A percentile compares a stretch with the other conserved stretches of the same genome.
phyloP scores from a whole-genome alignment of 306 rosid genomes.

The Corylus americana region DNA sequence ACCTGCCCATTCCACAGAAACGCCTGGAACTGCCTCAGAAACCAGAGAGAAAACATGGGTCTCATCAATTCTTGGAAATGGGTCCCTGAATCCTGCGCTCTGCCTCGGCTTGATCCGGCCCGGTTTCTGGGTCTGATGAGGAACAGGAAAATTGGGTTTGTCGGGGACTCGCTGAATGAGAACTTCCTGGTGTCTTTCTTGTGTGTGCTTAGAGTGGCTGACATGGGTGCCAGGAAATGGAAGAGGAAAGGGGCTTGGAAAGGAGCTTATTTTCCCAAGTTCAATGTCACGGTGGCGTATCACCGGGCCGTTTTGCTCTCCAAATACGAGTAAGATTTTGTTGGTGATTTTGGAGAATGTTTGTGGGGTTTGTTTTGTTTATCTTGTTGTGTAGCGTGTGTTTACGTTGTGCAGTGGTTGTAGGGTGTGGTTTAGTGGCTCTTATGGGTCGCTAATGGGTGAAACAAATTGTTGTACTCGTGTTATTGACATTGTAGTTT shows the following conservation, averaged over 20 bases:
- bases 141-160: slow-evolving; percentile 73
- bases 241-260: slow-evolving; percentile 91
- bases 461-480: not conserved
- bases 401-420: not conserved
- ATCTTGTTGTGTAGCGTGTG: not conserved
- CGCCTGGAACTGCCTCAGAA: slow-evolving; percentile 89
- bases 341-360: not conserved
- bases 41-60: slow-evolving; percentile 64
- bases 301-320: slow-evolving; percentile 91
- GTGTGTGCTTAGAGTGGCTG: slow-evolving; percentile 71
- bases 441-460: not conserved
- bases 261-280: slow-evolving; percentile 84
- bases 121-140: slow-evolving; percentile 60
- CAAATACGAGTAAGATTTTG: slow-evolving; percentile 57
- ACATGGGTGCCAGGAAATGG: slow-evolving; percentile 74
- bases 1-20: slow-evolving; percentile 85
- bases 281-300: slow-evolving; percentile 75
- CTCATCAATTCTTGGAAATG: slow-evolving; percentile 80
- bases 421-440: not conserved
- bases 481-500: not conserved
- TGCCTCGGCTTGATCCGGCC: slow-evolving; percentile 65
- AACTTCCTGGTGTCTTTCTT: slow-evolving; percentile 73
- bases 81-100: slow-evolving; percentile 60
- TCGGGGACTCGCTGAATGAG: slow-evolving; percentile 89
- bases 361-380: not conserved